A percentile compares a stretch with the other conserved stretches of the same genome.
These are phyloP conservation scores for Aspergillus versicolor DNA, from an alignment of 2,329 filamentous ascomycete genomes.

Conservation along the genomic window DNA sequence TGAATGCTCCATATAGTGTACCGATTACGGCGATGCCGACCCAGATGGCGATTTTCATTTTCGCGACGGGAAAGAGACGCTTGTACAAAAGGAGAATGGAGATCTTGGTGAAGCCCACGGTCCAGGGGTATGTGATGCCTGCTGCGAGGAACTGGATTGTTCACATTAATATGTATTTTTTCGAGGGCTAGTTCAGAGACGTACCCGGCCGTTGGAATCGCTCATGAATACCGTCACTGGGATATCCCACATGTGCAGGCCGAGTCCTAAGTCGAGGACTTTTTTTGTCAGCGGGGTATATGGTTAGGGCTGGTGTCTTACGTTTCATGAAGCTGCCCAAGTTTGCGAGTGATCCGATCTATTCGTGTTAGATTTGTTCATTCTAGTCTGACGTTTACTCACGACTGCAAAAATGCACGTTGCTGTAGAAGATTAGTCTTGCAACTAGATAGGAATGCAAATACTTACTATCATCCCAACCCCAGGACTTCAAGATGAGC, in stretches of 20 bases:
- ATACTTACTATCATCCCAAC: background rate
- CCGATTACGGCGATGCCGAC: background rate
- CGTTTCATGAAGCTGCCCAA: constrained; percentile 1
- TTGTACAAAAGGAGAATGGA: constrained; percentile 4
- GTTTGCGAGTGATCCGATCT: background rate
- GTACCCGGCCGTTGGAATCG: too few relatives aligned
- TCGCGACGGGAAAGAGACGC: background rate
- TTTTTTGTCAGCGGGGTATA: background rate
- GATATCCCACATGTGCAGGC: constrained; percentile 6
- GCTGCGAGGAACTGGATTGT: background rate
- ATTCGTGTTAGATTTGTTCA: background rate
- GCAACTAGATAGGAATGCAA: background rate
- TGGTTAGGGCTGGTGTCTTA: background rate
- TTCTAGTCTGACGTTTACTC: background rate
- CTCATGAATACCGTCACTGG: background rate
- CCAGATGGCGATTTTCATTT: background rate
- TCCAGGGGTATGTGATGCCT: constrained; percentile 1
- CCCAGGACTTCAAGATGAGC: background rate
- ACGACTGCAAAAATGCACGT: background rate
- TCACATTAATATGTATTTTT: too few relatives aligned
- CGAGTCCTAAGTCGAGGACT: background rate
- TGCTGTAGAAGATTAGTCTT: background rate
- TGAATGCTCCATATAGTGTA: background rate
- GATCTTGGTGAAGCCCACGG: constrained; percentile 2
- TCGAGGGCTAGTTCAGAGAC: background rate